phyloP scores from a whole-genome alignment of 75 land plant species.

The Pseudotsuga menziesii region DNA sequence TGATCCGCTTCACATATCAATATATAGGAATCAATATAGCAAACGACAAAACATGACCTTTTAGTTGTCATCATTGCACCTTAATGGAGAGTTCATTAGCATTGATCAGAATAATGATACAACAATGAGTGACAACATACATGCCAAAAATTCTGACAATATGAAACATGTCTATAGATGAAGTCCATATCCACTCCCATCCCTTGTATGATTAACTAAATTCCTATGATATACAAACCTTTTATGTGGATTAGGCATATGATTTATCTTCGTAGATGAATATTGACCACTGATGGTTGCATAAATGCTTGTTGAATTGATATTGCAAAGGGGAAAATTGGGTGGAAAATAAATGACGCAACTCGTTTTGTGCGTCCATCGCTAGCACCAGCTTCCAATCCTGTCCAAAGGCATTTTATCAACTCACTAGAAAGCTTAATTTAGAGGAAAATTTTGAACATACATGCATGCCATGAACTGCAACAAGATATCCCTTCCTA shows the following conservation, averaged over 20 bases:
- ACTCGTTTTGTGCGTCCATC: conserved; percentile 62
- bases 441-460: conserved; percentile 1
- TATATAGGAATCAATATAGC: neutral
- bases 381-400: conserved; percentile 53
- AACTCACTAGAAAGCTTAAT: neutral
- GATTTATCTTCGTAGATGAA: conserved; percentile 75
- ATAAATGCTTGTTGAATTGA: conserved; percentile 79
- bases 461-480: neutral
- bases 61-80: neutral
- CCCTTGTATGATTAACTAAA: neutral
- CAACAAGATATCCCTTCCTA: neutral
- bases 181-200: neutral
- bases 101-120: neutral
- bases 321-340: conserved; percentile 74
- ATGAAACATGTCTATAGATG: neutral
- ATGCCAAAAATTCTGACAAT: neutral
- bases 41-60: neutral
- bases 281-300: conserved; percentile 82
- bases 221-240: neutral
- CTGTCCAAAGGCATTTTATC: conserved; percentile 19
- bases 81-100: neutral
- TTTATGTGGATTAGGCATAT: neutral
- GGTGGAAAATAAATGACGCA: conserved; percentile 83
- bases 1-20: neutral
- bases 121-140: neutral